phyloP scores from a whole-genome alignment of 495 filamentous ascomycete genomes.

The Penicillium psychrofluorescens region DNA sequence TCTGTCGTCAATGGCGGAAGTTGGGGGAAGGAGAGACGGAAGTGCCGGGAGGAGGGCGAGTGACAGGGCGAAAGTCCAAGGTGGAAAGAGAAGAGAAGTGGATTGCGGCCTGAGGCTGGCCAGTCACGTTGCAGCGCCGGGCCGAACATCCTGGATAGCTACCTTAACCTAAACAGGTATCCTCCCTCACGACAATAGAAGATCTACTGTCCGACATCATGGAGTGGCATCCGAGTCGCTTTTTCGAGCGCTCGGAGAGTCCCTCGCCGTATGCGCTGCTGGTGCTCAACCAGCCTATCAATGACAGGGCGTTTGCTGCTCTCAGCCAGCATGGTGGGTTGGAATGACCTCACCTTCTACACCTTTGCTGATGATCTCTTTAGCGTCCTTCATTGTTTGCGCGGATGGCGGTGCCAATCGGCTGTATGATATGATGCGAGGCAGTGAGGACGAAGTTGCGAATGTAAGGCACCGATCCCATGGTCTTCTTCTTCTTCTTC shows the following conservation, averaged over 20 bases:
- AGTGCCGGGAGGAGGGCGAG: conserved; percentile 3
- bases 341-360: background rate
- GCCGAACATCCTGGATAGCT: no score
- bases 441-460: conserved; percentile 18
- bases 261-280: conserved; percentile 50
- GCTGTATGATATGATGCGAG: conserved; percentile 51
- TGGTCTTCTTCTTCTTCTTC: no score
- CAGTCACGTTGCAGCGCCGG: conserved; percentile 21
- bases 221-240: conserved; percentile 47
- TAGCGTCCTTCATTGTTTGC: conserved; percentile 58
- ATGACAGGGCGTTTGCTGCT: conserved; percentile 35
- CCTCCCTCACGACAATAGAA: no score
- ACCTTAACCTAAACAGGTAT: no score
- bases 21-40: conserved; percentile 5
- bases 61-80: conserved; percentile 1
- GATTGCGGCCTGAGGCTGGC: conserved; percentile 12
- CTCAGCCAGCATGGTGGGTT: conserved; percentile 53
- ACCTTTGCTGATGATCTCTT: background rate
- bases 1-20: background rate
- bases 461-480: conserved; percentile 26
- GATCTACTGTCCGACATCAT: conserved; percentile 6
- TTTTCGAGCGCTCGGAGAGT: conserved; percentile 32
- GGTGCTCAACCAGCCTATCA: conserved; percentile 66
- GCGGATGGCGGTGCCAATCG: conserved; percentile 90
- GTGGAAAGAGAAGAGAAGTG: conserved; percentile 7